A percentile compares a stretch with the other conserved stretches of the same genome.
Evolutionary conservation across 345 rosid genomes (phyloP).

Genomic region (Gossypium rotundifolium): DNA sequence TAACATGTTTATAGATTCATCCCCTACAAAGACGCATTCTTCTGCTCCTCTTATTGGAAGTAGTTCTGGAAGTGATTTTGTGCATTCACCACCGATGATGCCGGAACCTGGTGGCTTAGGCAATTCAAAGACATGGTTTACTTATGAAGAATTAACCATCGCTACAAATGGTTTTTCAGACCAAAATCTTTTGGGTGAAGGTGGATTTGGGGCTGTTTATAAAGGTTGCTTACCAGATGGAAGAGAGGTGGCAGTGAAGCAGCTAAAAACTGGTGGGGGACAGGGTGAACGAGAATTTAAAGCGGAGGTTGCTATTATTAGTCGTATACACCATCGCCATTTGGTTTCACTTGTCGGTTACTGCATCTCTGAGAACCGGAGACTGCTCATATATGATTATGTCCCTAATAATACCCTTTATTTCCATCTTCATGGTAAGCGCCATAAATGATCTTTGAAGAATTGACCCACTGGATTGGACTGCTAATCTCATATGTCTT

Average conservation of each 20-base stretch:
- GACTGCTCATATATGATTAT: conserved; percentile 83
- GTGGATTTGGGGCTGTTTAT: conserved; percentile 88
- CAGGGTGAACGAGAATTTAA: conserved; percentile 94
- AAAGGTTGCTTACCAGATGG: conserved; percentile 83
- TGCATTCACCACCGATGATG: conserved; percentile 26
- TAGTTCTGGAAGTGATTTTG: conserved; percentile 49
- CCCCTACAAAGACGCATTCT: conserved; percentile 40
- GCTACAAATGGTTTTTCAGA: conserved; percentile 79
- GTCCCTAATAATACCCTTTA: conserved; percentile 80
- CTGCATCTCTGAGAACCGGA: conserved; percentile 71
- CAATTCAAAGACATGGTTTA: conserved; percentile 63
- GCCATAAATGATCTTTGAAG: conserved; percentile 17
- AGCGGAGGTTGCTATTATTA: conserved; percentile 90
- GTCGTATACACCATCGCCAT: conserved; percentile 90
- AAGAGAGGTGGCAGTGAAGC: conserved; percentile 83
- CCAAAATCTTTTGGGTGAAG: conserved; percentile 83
- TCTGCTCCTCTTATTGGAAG: conserved; percentile 62
- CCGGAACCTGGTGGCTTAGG: conserved; percentile 64
- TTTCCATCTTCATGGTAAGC: conserved; percentile 90
- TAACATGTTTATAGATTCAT: conserved; percentile 44
- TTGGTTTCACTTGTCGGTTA: conserved; percentile 92
- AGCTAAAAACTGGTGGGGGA: conserved; percentile 71
- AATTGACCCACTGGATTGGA: conserved; percentile 2
- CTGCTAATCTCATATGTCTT: conserved; percentile 2
- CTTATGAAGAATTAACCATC: conserved; percentile 60